Evolutionary conservation across 345 rosid genomes (phyloP).

Genomic region (Salix koriyanagi): DNA sequence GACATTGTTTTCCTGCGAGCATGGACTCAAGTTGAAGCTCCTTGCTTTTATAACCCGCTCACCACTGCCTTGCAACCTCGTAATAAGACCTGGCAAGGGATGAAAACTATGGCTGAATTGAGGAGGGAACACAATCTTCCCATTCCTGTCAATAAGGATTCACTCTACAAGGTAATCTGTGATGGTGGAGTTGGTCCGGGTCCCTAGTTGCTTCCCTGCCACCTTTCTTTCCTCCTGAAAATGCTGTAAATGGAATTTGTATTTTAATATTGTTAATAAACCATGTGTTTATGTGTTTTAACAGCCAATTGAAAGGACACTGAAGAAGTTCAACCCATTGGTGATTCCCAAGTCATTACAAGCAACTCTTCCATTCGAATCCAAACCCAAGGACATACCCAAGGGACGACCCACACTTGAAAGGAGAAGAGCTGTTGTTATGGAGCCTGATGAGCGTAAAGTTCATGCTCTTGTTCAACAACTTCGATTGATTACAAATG

Average conservation of each 20-base stretch:
- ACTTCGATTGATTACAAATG: too few species aligned
- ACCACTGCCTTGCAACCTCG: too few species aligned
- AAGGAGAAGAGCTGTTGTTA: conserved; percentile 65
- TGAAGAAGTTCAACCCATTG: conserved; percentile 68
- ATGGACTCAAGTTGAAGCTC: conserved; percentile 77
- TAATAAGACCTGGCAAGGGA: too few species aligned
- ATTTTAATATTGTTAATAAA: background rate
- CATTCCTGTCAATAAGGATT: conserved; percentile 42
- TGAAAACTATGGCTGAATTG: too few species aligned
- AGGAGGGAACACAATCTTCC: too few species aligned
- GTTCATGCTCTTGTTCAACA: background rate
- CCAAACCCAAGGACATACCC: conserved; percentile 76
- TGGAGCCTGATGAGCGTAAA: conserved; percentile 63
- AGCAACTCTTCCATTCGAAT: conserved; percentile 61
- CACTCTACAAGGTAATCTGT: conserved; percentile 68
- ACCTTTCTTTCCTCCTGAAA: background rate
- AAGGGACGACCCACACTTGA: conserved; percentile 47
- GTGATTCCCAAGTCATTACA: conserved; percentile 70
- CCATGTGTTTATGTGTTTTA: background rate
- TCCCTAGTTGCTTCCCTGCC: background rate
- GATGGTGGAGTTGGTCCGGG: background rate
- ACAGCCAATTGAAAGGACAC: conserved; percentile 76
- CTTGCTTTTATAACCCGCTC: too few species aligned
- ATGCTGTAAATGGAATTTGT: background rate
- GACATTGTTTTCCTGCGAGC: conserved; percentile 84